phyloP scores from a whole-genome alignment of 768 basidiomycete species.

The Tulasnella sp. region DNA sequence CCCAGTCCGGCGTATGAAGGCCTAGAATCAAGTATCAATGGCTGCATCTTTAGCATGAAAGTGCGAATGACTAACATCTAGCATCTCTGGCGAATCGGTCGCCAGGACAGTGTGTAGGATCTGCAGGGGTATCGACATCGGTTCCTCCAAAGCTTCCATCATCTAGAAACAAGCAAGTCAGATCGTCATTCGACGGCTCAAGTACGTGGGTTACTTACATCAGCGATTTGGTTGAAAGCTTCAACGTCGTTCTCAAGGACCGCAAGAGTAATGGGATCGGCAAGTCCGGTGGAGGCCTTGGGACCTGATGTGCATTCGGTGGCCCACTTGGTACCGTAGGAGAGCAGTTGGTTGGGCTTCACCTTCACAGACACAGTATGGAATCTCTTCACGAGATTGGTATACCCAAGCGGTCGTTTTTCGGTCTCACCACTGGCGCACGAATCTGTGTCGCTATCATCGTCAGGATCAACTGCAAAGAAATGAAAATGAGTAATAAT shows the following conservation, averaged over 20 bases:
- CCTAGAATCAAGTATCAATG: conserved; percentile 28
- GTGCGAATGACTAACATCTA: conserved; percentile 38
- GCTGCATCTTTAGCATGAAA: background rate
- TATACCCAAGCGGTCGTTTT: conserved; percentile 41
- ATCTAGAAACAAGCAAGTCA: conserved; percentile 36
- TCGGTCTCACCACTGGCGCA: conserved; percentile 25
- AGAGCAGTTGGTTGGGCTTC: background rate
- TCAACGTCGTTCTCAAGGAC: conserved; percentile 1
- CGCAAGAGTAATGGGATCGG: background rate
- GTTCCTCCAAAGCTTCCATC: conserved; percentile 2
- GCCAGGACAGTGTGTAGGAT: conserved; percentile 37
- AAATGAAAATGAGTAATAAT: background rate
- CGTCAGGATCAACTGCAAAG: conserved; percentile 29
- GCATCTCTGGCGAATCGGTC: conserved; percentile 47
- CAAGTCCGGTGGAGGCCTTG: background rate
- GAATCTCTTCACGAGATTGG: conserved; percentile 51
- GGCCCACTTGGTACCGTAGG: background rate
- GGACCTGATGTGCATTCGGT: background rate
- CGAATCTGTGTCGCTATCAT: conserved; percentile 42
- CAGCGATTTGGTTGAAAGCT: conserved; percentile 2
- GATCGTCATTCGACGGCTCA: background rate
- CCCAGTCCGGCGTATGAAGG: conserved; percentile 54
- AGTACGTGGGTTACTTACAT: background rate
- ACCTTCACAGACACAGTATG: conserved; percentile 38
- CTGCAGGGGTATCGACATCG: background rate